Evolutionary conservation across 2,329 filamentous ascomycete genomes (phyloP).

Genomic region (Trichoderma sp.): DNA sequence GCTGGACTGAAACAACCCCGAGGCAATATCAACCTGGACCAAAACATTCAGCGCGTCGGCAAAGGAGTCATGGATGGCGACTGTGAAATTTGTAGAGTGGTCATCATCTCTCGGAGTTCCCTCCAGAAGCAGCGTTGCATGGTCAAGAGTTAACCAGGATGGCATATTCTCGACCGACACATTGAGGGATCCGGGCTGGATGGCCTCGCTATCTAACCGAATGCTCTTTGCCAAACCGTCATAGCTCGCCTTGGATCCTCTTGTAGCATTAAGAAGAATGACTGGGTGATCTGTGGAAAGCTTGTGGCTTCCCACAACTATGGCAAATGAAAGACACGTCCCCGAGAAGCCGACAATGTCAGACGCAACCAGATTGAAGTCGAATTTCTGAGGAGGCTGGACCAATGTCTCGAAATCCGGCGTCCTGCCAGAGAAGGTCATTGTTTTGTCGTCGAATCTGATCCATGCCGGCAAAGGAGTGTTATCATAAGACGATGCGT

Average conservation of each 20-base stretch:
- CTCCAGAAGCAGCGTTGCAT: constrained; percentile 55
- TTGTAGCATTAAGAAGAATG: constrained; percentile 56
- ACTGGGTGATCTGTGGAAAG: constrained; percentile 59
- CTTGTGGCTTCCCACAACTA: constrained; percentile 69
- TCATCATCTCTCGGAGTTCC: constrained; percentile 62
- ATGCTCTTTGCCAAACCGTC: constrained; percentile 49
- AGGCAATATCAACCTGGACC: constrained; percentile 39
- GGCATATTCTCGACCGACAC: constrained; percentile 55
- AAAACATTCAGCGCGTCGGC: constrained; percentile 57
- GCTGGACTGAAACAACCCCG: constrained; percentile 40
- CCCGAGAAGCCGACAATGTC: constrained; percentile 76
- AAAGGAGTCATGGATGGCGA: constrained; percentile 58
- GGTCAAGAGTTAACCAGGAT: constrained; percentile 66
- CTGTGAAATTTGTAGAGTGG: constrained; percentile 58
- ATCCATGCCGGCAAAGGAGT: constrained; percentile 87
- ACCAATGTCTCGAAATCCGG: constrained; percentile 62
- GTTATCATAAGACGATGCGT: constrained; percentile 71
- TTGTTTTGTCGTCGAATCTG: constrained; percentile 59
- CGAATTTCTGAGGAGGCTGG: constrained; percentile 68
- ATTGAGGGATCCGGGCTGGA: constrained; percentile 50
- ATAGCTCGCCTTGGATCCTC: constrained; percentile 51
- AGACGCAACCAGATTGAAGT: constrained; percentile 71
- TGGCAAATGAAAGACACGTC: constrained; percentile 61
- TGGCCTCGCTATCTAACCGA: constrained; percentile 54
- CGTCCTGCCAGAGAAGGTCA: constrained; percentile 69